Evolutionary conservation across 2,329 filamentous ascomycete species (phyloP).

Genomic region (Huntiella moniliformis): DNA sequence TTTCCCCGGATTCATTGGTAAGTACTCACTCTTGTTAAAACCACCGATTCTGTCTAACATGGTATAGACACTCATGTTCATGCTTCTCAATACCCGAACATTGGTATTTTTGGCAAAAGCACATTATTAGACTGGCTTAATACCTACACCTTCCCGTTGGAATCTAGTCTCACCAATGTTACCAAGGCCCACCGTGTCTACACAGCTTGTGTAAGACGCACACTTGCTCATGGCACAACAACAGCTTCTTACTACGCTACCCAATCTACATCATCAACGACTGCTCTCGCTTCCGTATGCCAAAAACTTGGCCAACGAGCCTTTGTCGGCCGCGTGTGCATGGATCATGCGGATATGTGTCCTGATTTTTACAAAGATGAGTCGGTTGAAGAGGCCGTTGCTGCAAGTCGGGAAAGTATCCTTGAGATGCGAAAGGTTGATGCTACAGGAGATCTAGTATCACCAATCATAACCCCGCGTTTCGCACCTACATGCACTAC

Average conservation of each 20-base stretch:
- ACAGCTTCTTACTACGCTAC: constrained; percentile 92
- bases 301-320: constrained; percentile 66
- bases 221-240: constrained; percentile 78
- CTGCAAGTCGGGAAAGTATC: constrained; percentile 39
- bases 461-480: constrained; percentile 60
- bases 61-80: constrained; percentile 81
- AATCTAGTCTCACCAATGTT: constrained; percentile 51
- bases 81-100: constrained; percentile 85
- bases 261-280: constrained; percentile 71
- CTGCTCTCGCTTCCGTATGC: constrained; percentile 72
- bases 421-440: constrained; percentile 50
- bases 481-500: constrained; percentile 46
- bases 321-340: constrained; percentile 85
- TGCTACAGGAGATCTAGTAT: constrained; percentile 42
- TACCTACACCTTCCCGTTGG: constrained; percentile 87
- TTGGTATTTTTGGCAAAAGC: constrained; percentile 80
- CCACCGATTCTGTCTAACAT: constrained; percentile 13
- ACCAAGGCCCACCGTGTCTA: constrained; percentile 54
- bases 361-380: constrained; percentile 68
- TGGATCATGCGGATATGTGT: constrained; percentile 51
- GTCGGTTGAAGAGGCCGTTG: constrained; percentile 36
- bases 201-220: constrained; percentile 56
- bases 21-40: constrained; percentile 14
- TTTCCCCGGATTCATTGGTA: constrained; percentile 68
- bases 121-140: constrained; percentile 88